Base-by-base conservation (phyloP, 768 basidiomycete genomes). In the Trametes maxima region DNA sequence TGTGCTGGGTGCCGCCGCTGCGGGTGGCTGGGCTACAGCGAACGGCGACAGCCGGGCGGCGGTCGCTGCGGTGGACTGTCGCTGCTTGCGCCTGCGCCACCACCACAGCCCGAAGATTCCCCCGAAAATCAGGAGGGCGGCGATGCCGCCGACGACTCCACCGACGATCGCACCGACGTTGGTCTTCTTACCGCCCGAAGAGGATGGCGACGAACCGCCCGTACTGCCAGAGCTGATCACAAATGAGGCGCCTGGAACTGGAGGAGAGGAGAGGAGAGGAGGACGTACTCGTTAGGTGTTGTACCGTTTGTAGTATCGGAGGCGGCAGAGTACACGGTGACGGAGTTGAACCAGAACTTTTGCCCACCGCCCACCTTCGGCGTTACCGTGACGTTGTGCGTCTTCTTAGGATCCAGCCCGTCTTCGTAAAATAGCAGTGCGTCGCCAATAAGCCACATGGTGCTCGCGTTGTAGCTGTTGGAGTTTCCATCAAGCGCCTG, bases 401-500 rank as follows among this genome's bases (percentile, higher is more conserved):
- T 54, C 3, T 57, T 24, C 47, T 72, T 73, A 12, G 81, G 76
- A 65, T 89, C 77, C 35, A 93, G 78, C 17, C 82, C 83, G 33
- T 82, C 83, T 24, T 82, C 78, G 62, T 81, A 87, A 69, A 86
- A 92, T 16, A 93, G 76, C 4, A 89, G 75, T 14, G 84, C 74
- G 49, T 72, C 66, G 50, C 77, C 70, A 35, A 73, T 65, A 10
- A 70, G 45, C 72, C 70, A 74, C 56, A 61, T 63, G 3, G 89
- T 84, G 59, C 73, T 73, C 1, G 80, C 85, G 36, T 82, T 82
- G 54, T 85, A 74, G 4, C 57, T 70, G 39, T 78, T 76, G 1
- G 37, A 24, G 19, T 28, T 25, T 6, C 65, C 68, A 60, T 85
- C 82, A 2, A 84, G 80, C 22, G 65, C 78, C 59, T 86, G 11